Evolutionary conservation across 2,329 filamentous ascomycete species (phyloP).

Genomic region (Sporothrix globosa): DNA sequence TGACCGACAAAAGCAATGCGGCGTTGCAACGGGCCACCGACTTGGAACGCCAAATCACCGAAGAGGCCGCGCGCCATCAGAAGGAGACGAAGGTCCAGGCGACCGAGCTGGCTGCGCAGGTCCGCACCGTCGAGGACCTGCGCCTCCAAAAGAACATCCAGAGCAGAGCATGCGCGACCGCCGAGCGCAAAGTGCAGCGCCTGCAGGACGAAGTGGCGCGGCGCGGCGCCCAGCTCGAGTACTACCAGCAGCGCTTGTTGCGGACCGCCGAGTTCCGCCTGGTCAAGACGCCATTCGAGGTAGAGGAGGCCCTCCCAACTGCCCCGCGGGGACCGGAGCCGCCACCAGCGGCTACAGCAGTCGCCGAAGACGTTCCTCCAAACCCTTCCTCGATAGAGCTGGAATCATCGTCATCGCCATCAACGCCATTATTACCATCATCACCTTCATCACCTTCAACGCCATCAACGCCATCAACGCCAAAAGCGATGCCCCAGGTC

Average conservation of each 20-base stretch:
- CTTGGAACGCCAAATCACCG: not conserved
- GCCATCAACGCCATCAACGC: not conserved
- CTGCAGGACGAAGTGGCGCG: not conserved
- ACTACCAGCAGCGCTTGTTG: constrained; percentile 27
- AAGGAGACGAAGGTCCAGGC: not conserved
- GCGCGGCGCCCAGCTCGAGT: constrained; percentile 15
- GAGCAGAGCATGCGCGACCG: not conserved
- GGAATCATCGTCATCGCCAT: not conserved
- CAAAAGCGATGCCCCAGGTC: too few relatives aligned
- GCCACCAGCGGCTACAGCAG: not conserved
- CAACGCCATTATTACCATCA: too few relatives aligned
- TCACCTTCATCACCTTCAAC: not conserved
- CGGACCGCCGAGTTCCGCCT: constrained; percentile 24
- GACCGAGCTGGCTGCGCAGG: not conserved
- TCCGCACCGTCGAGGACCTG: not conserved
- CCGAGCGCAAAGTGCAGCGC: not conserved
- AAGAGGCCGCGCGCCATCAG: not conserved
- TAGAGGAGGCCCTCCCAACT: not conserved
- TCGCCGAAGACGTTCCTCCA: not conserved
- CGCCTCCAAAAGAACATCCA: constrained; percentile 6
- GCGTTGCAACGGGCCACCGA: not conserved
- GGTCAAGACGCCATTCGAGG: constrained; percentile 15
- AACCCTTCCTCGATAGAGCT: too few relatives aligned
- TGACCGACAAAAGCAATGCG: not conserved
- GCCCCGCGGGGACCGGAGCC: too few relatives aligned